Evolutionary conservation across 306 rosid species (phyloP).

Genomic region (Castanea sativa): DNA sequence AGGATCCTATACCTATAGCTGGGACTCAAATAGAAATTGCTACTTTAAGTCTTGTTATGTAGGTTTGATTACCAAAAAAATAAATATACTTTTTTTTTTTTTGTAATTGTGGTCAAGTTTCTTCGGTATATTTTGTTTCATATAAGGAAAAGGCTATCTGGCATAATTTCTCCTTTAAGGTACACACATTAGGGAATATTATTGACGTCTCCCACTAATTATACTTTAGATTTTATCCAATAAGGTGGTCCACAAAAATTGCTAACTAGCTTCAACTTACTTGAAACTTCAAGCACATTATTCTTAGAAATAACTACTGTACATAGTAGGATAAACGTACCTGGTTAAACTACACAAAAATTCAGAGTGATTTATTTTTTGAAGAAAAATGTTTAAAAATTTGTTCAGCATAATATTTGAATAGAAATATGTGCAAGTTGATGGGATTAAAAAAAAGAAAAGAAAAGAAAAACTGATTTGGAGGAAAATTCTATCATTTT

Average conservation of each 20-base stretch:
- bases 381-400: background rate
- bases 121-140: slow-evolving; percentile 41
- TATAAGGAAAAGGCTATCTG: slow-evolving; percentile 29
- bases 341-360: background rate
- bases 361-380: background rate
- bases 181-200: slow-evolving; percentile 43
- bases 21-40: slow-evolving; percentile 45
- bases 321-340: background rate
- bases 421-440: background rate
- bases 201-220: slow-evolving; percentile 37
- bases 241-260: slow-evolving; percentile 29
- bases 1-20: slow-evolving; percentile 40
- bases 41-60: slow-evolving; percentile 45
- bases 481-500: no score
- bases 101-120: slow-evolving; percentile 36
- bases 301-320: background rate
- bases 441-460: background rate
- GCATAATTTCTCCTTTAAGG: slow-evolving; percentile 42
- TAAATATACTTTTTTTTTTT: slow-evolving; percentile 27
- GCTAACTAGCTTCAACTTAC: background rate
- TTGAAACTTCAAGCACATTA: background rate
- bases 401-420: background rate
- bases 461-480: no score
- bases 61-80: slow-evolving; percentile 36
- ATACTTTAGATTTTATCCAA: slow-evolving; percentile 49